Evolutionary conservation across 768 basidiomycete genomes (phyloP).

Genomic region (Cystofilobasidium capitatum): DNA sequence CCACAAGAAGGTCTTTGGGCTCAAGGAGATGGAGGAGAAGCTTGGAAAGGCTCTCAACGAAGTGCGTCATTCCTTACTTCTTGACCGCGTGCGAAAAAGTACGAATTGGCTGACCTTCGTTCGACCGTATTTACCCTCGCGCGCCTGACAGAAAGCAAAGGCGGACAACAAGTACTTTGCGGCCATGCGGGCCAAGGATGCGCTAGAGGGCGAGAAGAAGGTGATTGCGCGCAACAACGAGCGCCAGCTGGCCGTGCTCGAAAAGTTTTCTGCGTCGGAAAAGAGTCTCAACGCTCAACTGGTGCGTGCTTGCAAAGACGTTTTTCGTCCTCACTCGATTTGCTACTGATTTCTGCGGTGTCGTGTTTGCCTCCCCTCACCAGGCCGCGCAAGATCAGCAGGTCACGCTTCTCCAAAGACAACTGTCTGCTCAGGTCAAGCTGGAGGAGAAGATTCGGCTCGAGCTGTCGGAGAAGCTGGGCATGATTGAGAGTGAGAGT

Average conservation of each 20-base stretch:
- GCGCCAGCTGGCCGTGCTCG: conserved; percentile 56
- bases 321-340: background rate
- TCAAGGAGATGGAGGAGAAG: conserved; percentile 63
- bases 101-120: conserved; percentile 6
- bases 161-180: conserved; percentile 90
- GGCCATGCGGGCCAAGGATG: conserved; percentile 80
- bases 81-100: background rate
- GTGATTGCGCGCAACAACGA: conserved; percentile 50
- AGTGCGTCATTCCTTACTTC: conserved; percentile 47
- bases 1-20: conserved; percentile 72
- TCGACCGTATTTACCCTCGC: background rate
- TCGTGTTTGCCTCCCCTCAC: background rate
- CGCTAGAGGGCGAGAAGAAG: conserved; percentile 65
- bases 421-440: conserved; percentile 31
- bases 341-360: background rate
- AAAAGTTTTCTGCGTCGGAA: conserved; percentile 56
- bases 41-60: conserved; percentile 57
- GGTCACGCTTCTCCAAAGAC: conserved; percentile 33
- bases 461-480: background rate
- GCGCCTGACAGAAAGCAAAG: conserved; percentile 69
- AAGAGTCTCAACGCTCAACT: conserved; percentile 52
- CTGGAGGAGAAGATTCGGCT: conserved; percentile 27
- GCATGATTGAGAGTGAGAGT: conserved; percentile 33
- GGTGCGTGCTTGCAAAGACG: conserved; percentile 43
- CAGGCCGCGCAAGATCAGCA: conserved; percentile 40